Evolutionary conservation across 2,329 filamentous ascomycete genomes (phyloP).

Genomic region (Knufia petricola): DNA sequence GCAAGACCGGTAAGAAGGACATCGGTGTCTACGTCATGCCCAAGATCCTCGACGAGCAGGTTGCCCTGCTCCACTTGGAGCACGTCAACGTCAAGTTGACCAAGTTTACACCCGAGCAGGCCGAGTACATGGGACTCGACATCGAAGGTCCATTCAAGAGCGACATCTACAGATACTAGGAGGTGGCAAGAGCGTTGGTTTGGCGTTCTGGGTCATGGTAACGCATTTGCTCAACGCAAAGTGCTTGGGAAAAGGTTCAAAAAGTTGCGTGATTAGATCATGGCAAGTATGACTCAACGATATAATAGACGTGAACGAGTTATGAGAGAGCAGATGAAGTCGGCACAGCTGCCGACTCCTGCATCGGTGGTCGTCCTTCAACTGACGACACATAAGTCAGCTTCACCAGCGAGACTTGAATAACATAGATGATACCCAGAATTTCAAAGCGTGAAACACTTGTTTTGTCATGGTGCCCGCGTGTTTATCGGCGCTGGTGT

Average conservation of each 20-base stretch:
- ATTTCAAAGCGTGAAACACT: slow-evolving; percentile 5
- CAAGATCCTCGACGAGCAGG: slow-evolving; percentile 99
- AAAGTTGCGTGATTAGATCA: background rate
- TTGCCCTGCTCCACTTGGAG: slow-evolving; percentile 82
- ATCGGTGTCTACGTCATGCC: slow-evolving; percentile 92
- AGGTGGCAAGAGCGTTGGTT: slow-evolving; percentile 2
- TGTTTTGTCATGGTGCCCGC: background rate
- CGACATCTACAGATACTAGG: slow-evolving; percentile 60
- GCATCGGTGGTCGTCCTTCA: slow-evolving; percentile 17
- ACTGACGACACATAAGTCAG: slow-evolving; percentile 16
- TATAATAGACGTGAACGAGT: slow-evolving; percentile 9
- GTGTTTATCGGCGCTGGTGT: too few species aligned
- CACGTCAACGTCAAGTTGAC: slow-evolving; percentile 94
- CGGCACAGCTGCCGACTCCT: background rate
- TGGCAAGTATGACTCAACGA: slow-evolving; percentile 12
- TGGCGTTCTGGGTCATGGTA: slow-evolving; percentile 10
- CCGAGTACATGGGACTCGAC: slow-evolving; percentile 85
- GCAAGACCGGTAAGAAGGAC: slow-evolving; percentile 79
- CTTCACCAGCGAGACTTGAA: slow-evolving; percentile 20
- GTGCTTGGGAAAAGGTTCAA: slow-evolving; percentile 8
- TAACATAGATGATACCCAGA: slow-evolving; percentile 6
- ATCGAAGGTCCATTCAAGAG: slow-evolving; percentile 89
- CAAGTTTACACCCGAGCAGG: slow-evolving; percentile 73
- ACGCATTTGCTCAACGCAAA: slow-evolving; percentile 23
- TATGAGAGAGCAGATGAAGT: slow-evolving; percentile 9